A percentile compares a stretch with the other conserved stretches of the same genome.
Conservation (phyloP, 768 basidiomycete species). For the Russula olivacea region DNA sequence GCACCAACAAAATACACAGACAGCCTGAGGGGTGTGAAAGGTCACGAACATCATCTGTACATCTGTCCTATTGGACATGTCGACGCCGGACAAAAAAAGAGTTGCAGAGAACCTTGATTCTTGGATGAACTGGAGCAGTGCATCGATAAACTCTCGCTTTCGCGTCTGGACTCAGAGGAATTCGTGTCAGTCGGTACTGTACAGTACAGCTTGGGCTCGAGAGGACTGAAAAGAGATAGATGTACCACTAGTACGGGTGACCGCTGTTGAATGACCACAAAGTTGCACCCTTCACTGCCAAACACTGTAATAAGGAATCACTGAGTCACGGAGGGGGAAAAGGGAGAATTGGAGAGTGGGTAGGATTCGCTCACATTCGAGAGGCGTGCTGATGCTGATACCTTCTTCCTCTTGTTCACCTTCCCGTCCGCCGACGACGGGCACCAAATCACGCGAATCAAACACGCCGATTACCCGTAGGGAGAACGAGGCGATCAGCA, state of each 20-base stretch:
- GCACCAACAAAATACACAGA: neutral
- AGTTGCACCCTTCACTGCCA: constrained; percentile 41
- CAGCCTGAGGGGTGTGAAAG: neutral
- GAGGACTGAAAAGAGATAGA: neutral
- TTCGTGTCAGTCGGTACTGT: neutral
- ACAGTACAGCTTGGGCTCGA: neutral
- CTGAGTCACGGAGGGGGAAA: constrained; percentile 18
- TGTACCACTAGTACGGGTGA: constrained; percentile 73
- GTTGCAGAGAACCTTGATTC: constrained; percentile 44
- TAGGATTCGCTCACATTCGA: constrained; percentile 54
- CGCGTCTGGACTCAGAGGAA: constrained; percentile 38
- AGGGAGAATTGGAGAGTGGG: constrained; percentile 1
- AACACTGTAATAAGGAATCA: constrained; percentile 46
- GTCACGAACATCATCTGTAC: constrained; percentile 64
- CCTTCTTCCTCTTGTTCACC: constrained; percentile 50
- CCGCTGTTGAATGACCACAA: constrained; percentile 71
- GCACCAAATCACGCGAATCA: constrained; percentile 56
- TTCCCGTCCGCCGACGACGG: constrained; percentile 70
- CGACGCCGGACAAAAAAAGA: constrained; percentile 70
- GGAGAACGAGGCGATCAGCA: constrained; percentile 61
- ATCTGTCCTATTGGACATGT: constrained; percentile 67
- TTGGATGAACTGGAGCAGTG: constrained; percentile 53
- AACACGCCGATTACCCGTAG: constrained; percentile 58
- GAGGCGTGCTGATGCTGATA: constrained; percentile 68
- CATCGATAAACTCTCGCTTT: constrained; percentile 61